Evolutionary conservation across 1,284 basidiomycete genomes (phyloP), one percentile per base, ranked within the genome.

Genomic region (Fomitopsis pinicola): DNA sequence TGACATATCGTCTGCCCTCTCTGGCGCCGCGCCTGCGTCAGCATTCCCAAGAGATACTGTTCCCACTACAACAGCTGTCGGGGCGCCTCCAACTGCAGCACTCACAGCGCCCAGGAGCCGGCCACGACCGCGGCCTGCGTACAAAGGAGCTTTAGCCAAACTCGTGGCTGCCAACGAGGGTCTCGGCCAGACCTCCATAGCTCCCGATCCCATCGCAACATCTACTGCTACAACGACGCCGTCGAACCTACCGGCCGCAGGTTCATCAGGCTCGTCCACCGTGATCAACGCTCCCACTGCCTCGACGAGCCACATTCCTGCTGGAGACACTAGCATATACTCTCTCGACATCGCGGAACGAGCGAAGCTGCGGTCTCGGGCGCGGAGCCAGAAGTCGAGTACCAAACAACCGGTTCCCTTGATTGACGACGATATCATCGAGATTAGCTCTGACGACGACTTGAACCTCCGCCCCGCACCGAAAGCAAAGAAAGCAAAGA

Each of bases 321-420:
- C 33, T 14, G n/a, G 48, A 12, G 55, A 59, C 50, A n/a, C 26
- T 2, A 46, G 42, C 55, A 28, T 26, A 22, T 64, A 62, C 59
- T 71, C 73, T 0, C 66, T 70, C 28, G 77, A 68, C 59, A 79
- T 82, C 35, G 79, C 80, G 4, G 80, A 82, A 42, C 76, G 80
- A 12, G 76, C 81, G 40, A 82, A 82, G 66, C 69, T 77, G 62
- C 78, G 80, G 10, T 71, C 77, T 0, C 68, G 69, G 7, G 60
- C 59, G 10, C 72, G 78, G 33, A 73, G 66, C 54, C 55, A 74
- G 0, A 69, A 68, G 60, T 44, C 63, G 7, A 67, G 63, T 46
- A 59, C 50, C 48, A 61, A 64, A 53, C 66, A 62, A 19, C 48
- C 60, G 17, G 44, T 62, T 12, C 35, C 42, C 15, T 46, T 50